These are phyloP conservation scores for Ceratobasidium sp. DNA, from an alignment of 1,284 basidiomycete genomes.

Conservation along the genomic window DNA sequence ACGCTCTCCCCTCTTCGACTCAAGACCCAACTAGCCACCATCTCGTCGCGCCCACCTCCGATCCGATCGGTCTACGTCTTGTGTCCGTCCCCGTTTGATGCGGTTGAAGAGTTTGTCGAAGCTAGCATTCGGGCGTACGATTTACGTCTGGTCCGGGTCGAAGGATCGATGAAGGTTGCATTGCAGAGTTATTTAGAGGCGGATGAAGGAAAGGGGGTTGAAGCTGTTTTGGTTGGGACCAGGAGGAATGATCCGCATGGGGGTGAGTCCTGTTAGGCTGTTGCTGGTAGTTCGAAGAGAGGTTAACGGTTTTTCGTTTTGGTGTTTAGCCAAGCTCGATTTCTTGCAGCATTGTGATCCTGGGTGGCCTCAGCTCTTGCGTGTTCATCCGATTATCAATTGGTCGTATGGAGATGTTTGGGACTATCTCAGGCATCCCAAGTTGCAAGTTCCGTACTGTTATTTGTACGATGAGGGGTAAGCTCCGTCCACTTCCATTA, in stretches of 20 bases:
- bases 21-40: background rate
- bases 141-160: constrained; percentile 79
- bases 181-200: constrained; percentile 77
- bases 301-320: background rate
- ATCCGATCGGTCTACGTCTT: constrained; percentile 92
- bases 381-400: constrained; percentile 96
- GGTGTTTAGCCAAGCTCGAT: constrained; percentile 65
- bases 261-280: constrained; percentile 66
- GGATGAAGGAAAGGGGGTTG: constrained; percentile 61
- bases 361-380: constrained; percentile 90
- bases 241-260: constrained; percentile 92
- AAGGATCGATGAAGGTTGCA: constrained; percentile 83
- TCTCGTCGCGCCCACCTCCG: constrained; percentile 57
- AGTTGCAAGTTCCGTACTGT: constrained; percentile 88
- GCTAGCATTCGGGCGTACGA: constrained; percentile 77
- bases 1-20: constrained; percentile 20
- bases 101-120: constrained; percentile 88
- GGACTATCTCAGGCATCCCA: constrained; percentile 77
- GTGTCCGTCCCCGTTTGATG: constrained; percentile 87
- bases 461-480: constrained; percentile 92
- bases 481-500: too few relatives aligned
- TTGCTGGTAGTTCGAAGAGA: background rate
- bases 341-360: constrained; percentile 85
- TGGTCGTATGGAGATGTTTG: constrained; percentile 95
- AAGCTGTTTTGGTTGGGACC: constrained; percentile 91